A percentile compares a stretch with the other conserved stretches of the same genome.
Evolutionary conservation across 2,329 filamentous ascomycete genomes (phyloP).

Genomic region (Fusarium bactridioides): DNA sequence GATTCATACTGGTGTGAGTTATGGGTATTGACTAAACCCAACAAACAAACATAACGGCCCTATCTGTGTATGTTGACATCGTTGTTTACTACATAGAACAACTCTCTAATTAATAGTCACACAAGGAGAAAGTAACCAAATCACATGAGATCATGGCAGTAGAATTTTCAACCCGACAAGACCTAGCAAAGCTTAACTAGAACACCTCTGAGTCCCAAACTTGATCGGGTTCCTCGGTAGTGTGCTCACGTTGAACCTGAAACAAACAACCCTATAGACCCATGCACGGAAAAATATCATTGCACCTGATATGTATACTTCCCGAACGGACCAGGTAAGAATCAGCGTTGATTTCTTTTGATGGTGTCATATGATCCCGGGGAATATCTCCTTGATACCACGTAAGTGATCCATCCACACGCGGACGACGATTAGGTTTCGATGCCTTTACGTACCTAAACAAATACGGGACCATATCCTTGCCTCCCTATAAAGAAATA

Average conservation of each 20-base stretch:
- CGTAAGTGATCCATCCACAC: background rate
- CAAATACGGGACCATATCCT: background rate
- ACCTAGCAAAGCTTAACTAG: background rate
- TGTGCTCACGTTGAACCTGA: constrained; percentile 36
- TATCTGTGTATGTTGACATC: background rate
- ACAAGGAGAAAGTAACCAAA: background rate
- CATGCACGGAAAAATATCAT: constrained; percentile 22
- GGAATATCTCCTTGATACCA: constrained; percentile 22
- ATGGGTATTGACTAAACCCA: background rate
- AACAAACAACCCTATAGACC: constrained; percentile 22
- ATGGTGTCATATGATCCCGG: constrained; percentile 11
- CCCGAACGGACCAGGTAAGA: constrained; percentile 1
- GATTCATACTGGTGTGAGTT: background rate
- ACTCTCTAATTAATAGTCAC: background rate
- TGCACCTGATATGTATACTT: constrained; percentile 1
- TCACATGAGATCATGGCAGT: background rate
- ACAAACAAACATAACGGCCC: background rate
- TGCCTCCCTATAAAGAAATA: background rate
- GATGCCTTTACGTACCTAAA: background rate
- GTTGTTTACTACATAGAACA: background rate
- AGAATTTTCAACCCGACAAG: background rate
- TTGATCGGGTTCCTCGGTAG: background rate
- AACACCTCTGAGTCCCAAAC: background rate
- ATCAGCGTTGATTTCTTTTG: background rate
- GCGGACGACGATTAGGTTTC: background rate